Evolutionary conservation across 257 asterid species (phyloP).

Genomic region (Echium plantagineum): DNA sequence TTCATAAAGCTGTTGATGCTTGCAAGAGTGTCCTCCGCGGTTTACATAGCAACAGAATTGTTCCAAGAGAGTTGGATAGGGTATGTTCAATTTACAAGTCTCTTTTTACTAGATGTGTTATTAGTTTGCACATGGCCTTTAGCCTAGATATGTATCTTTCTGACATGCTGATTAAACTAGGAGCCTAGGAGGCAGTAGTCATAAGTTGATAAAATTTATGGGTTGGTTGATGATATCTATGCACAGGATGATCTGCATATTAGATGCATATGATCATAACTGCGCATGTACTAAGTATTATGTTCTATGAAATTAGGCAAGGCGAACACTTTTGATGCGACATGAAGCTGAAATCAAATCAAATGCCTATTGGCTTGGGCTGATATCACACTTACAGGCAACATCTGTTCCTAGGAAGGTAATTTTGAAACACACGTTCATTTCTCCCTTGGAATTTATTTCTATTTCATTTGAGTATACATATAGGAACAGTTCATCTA

Average conservation of each 20-base stretch:
- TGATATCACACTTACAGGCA: constrained; percentile 92
- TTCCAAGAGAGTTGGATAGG: constrained; percentile 94
- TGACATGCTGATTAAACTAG: neutral
- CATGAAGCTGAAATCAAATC: constrained; percentile 98
- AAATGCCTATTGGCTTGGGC: constrained; percentile 94
- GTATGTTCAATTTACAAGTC: constrained; percentile 38
- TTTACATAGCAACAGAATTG: constrained; percentile 58
- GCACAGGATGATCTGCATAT: neutral
- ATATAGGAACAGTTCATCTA: too few species aligned
- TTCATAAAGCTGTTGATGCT: constrained; percentile 98
- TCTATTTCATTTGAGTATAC: neutral
- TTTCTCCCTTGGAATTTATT: neutral
- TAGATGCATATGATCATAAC: too few species aligned
- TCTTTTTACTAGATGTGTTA: neutral
- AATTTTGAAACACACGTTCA: constrained; percentile 1
- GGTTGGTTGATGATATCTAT: neutral
- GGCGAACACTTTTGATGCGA: constrained; percentile 88
- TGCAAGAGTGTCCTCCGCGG: constrained; percentile 97
- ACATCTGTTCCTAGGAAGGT: constrained; percentile 90
- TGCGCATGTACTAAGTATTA: neutral
- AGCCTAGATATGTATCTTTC: neutral
- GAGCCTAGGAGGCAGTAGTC: too few species aligned
- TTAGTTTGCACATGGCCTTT: neutral
- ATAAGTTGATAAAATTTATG: neutral
- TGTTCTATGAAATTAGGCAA: constrained; percentile 44